Evolutionary conservation across 129 eudicot species (phyloP), one percentile per base, ranked within the genome.

Genomic region (Heracleum sosnowskyi): DNA sequence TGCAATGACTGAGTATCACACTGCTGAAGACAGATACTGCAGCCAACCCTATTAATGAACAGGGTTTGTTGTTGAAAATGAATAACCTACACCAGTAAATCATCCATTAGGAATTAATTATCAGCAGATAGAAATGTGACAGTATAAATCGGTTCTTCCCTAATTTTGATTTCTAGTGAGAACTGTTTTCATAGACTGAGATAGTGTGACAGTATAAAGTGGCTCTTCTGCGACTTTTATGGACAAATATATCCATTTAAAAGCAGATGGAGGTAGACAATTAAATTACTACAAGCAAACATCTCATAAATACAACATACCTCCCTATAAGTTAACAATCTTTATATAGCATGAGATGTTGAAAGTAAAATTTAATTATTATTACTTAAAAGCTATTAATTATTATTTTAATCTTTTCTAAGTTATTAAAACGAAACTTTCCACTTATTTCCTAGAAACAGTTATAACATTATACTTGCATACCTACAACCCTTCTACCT

Each of bases 61-160:
- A 96, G 79, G 68, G 97, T 86, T 77, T 87, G 97, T 37, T 97
- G 99, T 78, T 96, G 99, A 86, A 92, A 90, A 89, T 82, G 95
- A 76, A 96, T 85, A 81, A 90, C 99, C 99, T 96, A 88, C 84
- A 89, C 39, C 51, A 55, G 73, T 37, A 47, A 73, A 81, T 68
- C 79, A 82, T 26, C 22, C 28, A 79, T 45, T 46, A 70, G 78
- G 55, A 47, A 82, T 37, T 40, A 26, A n/a, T 72, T 40, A 37
- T 5, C 75, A 24, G 5, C 49, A 40, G 6, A 47, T 42, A 24
- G 28, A 24, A 73, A 3, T 36, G 17, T n/a, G 47, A 80, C 45
- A 66, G 16, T 51, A 69, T 53, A 16, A 63, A 26, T 16, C 70
- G 29, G 7, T 63, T 63, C 64, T 55, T 55, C 70, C 35, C 18